Conservation (phyloP, 2,329 filamentous ascomycete species). For the Beauveria pseudobassiana region DNA sequence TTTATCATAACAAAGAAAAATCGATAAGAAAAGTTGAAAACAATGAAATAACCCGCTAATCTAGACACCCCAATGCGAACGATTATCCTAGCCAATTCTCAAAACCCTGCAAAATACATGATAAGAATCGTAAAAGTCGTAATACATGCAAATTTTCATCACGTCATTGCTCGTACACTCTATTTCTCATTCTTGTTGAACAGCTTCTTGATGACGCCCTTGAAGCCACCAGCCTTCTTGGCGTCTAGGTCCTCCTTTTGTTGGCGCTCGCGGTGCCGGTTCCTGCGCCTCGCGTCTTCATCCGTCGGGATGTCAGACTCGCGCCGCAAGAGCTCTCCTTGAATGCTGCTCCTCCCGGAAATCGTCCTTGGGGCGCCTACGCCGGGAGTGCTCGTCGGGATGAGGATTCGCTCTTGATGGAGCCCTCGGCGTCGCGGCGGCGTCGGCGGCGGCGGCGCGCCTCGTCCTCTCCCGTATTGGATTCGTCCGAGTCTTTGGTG, state of each 20-base stretch:
- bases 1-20: not conserved
- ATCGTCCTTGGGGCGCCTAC: not conserved
- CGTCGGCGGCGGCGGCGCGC: conserved; percentile 5
- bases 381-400: not conserved
- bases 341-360: not conserved
- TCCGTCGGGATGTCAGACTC: not conserved
- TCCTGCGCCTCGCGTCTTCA: conserved; percentile 25
- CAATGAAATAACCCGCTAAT: conserved; percentile 14
- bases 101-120: conserved; percentile 15
- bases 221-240: conserved; percentile 24
- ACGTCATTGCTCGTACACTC: conserved; percentile 7
- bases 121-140: conserved; percentile 13
- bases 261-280: conserved; percentile 25
- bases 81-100: not conserved
- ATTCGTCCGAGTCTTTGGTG: not conserved
- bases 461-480: conserved; percentile 3
- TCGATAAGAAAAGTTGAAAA: not conserved
- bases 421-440: not conserved
- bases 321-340: not conserved
- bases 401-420: not conserved
- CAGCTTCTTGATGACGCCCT: conserved; percentile 24
- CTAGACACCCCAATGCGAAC: not conserved
- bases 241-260: conserved; percentile 22
- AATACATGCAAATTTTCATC: conserved; percentile 9
- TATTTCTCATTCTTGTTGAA: conserved; percentile 18